These are phyloP conservation scores for Aspergillus cavernicola DNA, from an alignment of 495 filamentous ascomycete species.

Conservation along the genomic window DNA sequence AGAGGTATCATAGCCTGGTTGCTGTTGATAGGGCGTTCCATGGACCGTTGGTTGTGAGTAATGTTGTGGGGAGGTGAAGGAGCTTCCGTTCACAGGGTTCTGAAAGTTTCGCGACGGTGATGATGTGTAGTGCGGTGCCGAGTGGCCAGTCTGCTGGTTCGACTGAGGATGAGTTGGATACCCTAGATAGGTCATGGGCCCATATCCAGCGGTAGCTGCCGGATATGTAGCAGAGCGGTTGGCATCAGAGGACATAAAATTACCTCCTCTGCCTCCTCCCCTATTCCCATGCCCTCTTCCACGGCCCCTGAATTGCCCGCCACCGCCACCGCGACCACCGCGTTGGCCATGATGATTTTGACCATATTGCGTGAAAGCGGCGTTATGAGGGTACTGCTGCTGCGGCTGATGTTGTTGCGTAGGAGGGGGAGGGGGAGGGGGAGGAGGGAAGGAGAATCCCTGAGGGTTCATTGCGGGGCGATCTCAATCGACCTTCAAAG, in stretches of 20 bases:
- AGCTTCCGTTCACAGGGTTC: conserved; percentile 20
- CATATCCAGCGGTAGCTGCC: conserved; percentile 26
- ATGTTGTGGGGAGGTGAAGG: conserved; percentile 22
- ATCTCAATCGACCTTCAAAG: conserved; percentile 23
- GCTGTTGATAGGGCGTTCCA: conserved; percentile 25
- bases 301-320: conserved; percentile 37
- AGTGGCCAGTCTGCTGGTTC: conserved; percentile 20
- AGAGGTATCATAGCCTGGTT: conserved; percentile 29
- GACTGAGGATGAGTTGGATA: conserved; percentile 29
- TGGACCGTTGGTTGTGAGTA: conserved; percentile 29
- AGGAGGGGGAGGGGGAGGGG: conserved; percentile 41
- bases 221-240: conserved; percentile 19
- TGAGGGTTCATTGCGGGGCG: conserved; percentile 41
- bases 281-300: conserved; percentile 46
- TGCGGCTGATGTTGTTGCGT: conserved; percentile 19
- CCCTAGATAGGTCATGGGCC: conserved; percentile 30
- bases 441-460: conserved; percentile 51
- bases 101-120: conserved; percentile 25
- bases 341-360: conserved; percentile 29
- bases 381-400: conserved; percentile 18
- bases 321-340: conserved; percentile 28
- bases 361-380: conserved; percentile 28
- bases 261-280: conserved; percentile 49
- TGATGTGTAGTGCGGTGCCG: conserved; percentile 28
- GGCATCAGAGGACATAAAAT: conserved; percentile 35